Evolutionary conservation across 768 basidiomycete genomes (phyloP).

Genomic region (Sporobolomyces roseus): DNA sequence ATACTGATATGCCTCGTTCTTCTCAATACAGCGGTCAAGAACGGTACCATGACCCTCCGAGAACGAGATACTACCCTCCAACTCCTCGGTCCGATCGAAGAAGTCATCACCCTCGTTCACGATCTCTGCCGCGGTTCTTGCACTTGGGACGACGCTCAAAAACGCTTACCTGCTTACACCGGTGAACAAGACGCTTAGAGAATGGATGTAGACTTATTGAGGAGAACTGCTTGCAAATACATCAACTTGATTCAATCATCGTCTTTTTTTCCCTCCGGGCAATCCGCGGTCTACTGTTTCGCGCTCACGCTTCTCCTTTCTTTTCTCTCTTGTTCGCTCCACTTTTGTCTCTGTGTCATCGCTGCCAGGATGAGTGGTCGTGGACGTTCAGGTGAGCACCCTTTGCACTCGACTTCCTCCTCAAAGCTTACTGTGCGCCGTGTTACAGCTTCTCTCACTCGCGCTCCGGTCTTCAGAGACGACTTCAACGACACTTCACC

Average conservation of each 20-base stretch:
- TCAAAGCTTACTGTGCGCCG: no score
- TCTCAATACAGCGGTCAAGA: conserved; percentile 66
- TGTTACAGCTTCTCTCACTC: no score
- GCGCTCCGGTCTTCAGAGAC: no score
- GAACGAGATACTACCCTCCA: conserved; percentile 94
- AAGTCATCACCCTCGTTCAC: conserved; percentile 74
- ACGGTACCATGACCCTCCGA: conserved; percentile 87
- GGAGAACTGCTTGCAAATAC: no score
- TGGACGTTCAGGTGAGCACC: not conserved
- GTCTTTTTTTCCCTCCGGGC: no score
- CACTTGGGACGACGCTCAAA: conserved; percentile 72
- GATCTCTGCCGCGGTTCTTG: conserved; percentile 71
- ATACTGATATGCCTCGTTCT: not conserved
- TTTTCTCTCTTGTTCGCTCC: not conserved
- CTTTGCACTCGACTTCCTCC: not conserved
- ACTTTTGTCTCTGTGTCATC: not conserved
- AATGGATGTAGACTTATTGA: not conserved
- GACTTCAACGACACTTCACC: no score
- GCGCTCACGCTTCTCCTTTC: not conserved
- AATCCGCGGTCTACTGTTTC: not conserved
- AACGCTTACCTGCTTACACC: conserved; percentile 69
- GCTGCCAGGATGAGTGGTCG: not conserved
- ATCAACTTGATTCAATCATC: no score
- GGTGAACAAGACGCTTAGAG: conserved; percentile 74
- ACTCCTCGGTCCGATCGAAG: conserved; percentile 81